Evolutionary conservation across 768 basidiomycete species (phyloP), one percentile per base, ranked within the genome.

Genomic region (Tulasnella sp.): DNA sequence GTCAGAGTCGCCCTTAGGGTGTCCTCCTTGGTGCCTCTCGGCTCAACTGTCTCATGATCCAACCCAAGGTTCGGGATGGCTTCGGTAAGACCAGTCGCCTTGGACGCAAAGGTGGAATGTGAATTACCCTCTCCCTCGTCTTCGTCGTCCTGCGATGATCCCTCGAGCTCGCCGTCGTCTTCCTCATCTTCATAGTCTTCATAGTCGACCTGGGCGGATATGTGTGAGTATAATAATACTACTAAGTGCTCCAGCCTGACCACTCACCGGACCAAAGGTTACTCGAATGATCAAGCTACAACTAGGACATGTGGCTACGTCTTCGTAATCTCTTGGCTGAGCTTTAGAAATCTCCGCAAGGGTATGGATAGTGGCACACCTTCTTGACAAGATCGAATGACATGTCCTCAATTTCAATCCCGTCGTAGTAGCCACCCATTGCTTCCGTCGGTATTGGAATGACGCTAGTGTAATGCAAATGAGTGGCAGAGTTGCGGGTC

Each of bases 361-460:
- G 94, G 68, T 93, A 99, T 0, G 94, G 95, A 70, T 94, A 96
- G 76, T 98, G 94, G 68, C 84, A 97, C 3, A 97, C 86, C 43
- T 78, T 69, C 68, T 85, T 88, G 58, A 78, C 81, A 58, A 77
- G 77, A 70, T 95, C 92, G 89, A 90, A 96, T 15, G 74, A 79
- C 85, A 96, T 94, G 68, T 96, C 94, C 69, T 97, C 95, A 54
- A 97, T 96, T 70, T 97, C 93, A 26, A 97, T 83, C 72, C 96
- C 94, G 76, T 97, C 93, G 76, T 97, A 94, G 72, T 88, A 91
- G 21, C 85, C 84, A 15, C 83, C 86, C 88, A 90, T 89, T 8
- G 27, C 24, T 21, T 15, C 34, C 34, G 5, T 38, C 34, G 34
- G 7, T 38, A 5, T 5, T 38, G 34, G 15, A 15, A 38, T 15